phyloP scores from a whole-genome alignment of 1,139 yeast species.

The Pichia cactophila region DNA sequence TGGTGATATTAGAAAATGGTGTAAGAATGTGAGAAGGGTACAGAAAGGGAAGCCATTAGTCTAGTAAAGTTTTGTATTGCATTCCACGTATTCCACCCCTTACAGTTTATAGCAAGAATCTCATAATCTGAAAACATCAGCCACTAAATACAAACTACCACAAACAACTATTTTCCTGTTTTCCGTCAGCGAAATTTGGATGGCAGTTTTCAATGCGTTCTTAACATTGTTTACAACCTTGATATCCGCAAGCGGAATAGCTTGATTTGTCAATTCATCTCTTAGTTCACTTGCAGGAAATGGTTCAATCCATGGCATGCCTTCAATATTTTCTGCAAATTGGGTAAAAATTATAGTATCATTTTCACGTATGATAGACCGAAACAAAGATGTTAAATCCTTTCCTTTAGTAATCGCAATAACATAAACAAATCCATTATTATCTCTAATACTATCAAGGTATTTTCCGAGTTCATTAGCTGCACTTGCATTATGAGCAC shows the following conservation, averaged over 20 bases:
- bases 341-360: slow-evolving; percentile 57
- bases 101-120: too few species aligned
- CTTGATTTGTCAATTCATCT: slow-evolving; percentile 26
- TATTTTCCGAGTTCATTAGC: slow-evolving; percentile 57
- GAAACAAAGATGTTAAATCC: slow-evolving; percentile 43
- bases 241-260: slow-evolving; percentile 30
- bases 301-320: slow-evolving; percentile 81
- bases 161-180: slow-evolving; percentile 41
- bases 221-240: slow-evolving; percentile 10
- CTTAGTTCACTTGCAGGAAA: not conserved
- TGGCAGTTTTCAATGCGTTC: slow-evolving; percentile 21
- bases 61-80: not conserved
- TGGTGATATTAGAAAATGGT: slow-evolving; percentile 26
- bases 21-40: slow-evolving; percentile 28
- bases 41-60: slow-evolving; percentile 26
- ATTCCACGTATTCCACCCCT: too few species aligned
- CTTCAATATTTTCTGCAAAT: slow-evolving; percentile 58
- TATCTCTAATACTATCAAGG: slow-evolving; percentile 25
- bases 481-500: slow-evolving; percentile 88
- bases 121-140: slow-evolving; percentile 48
- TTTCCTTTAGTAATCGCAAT: slow-evolving; percentile 76
- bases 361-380: slow-evolving; percentile 38
- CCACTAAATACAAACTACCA: slow-evolving; percentile 73
- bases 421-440: slow-evolving; percentile 47
- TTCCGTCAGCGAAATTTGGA: slow-evolving; percentile 9